These are phyloP conservation scores for Beta corolliflora DNA, from an alignment of 179 eudicot species.

Conservation along the genomic window DNA sequence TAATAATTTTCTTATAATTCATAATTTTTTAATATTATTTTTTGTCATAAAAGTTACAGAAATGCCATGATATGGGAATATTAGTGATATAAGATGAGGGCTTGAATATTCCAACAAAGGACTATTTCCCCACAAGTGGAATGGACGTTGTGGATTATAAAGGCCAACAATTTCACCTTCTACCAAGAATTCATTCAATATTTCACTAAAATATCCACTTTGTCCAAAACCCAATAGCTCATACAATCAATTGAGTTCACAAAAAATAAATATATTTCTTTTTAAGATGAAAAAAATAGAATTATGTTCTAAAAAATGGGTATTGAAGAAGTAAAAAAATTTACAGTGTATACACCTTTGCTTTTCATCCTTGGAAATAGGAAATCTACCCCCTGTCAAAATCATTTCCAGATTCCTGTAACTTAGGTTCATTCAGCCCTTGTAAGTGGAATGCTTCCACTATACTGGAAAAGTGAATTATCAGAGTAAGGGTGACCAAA, in stretches of 20 bases:
- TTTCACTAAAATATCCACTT: conserved; percentile 1
- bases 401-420: not conserved
- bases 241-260: conserved; percentile 10
- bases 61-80: no score
- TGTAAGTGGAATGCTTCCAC: conserved; percentile 24
- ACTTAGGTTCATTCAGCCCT: conserved; percentile 7
- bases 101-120: no score
- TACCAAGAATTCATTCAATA: not conserved
- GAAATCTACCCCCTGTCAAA: not conserved
- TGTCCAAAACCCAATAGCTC: not conserved
- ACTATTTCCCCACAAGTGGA: no score
- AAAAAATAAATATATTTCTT: not conserved
- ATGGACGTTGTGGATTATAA: no score
- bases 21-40: no score
- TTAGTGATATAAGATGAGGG: no score
- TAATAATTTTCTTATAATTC: no score
- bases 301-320: not conserved
- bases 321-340: conserved; percentile 13
- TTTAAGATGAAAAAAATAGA: no score
- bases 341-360: conserved; percentile 28
- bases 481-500: conserved; percentile 31
- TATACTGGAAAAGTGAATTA: conserved; percentile 28
- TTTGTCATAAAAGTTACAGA: no score
- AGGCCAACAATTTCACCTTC: not conserved
- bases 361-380: not conserved